Evolutionary conservation across 257 asterid species (phyloP), one percentile per base, ranked within the genome.

Genomic region (Fraxinus cuspidata): DNA sequence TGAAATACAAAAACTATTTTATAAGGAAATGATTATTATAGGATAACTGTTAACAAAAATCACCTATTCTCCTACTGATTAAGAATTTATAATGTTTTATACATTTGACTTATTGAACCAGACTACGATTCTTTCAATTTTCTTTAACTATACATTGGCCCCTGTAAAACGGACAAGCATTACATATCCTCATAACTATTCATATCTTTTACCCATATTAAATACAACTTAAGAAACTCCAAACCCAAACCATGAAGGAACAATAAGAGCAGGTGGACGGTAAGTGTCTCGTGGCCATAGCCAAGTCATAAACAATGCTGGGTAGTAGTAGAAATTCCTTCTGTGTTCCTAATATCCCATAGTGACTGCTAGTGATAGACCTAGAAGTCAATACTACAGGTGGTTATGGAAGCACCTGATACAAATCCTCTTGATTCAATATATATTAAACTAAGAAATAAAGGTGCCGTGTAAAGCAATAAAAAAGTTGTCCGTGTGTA

Each of bases 1-100:
- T 76, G 68, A 53, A 74, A 77, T 44, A 76, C 58, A 74, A 10
- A 84, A 58, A 75, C 31, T 70, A 75, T 31, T 28, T 28, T 29
- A n/a, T 19, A 35, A 74, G 21, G 19, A 53, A n/a, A 53, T 53
- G 7, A 53, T 19, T 19, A 5, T 53, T 19, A 80, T 31, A 15
- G 31, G 68, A 31, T 19, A 53, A 28, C 31, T 34, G 12, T 21
- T 32, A 11, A 18, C 15, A 2, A 37, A 53, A 56, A 72, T 19
- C 27, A n/a, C 31, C 65, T 29, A 18, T 18, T 72, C 75, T 27
- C 28, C 27, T 23, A 21, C 38, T 15, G 40, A 47, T 28, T 49
- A 15, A 47, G 27, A 47, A 28, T 23, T 18, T 72, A 18, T 28
- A 37, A 28, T 34, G 32, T 13, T 27, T 28, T 21, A 3, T 65